phyloP scores from a whole-genome alignment of 2,329 filamentous ascomycete genomes.

The Hymenotorrendiella dingleyae region DNA sequence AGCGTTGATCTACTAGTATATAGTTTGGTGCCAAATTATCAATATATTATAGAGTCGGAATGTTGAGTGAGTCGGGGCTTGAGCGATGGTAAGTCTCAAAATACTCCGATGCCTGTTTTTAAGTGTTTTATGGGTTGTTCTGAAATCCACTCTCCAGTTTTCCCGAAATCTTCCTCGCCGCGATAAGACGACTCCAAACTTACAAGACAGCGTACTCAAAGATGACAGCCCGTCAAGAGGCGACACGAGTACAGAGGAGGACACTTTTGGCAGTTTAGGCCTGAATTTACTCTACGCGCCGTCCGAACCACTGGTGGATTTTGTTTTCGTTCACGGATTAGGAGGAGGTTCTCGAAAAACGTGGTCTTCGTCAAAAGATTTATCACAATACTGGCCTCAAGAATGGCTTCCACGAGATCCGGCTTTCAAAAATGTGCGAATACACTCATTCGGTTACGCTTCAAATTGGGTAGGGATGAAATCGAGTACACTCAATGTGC shows the following conservation, averaged over 20 bases:
- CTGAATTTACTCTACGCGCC: slow-evolving; percentile 9
- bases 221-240: not conserved
- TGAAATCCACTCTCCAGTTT: not conserved
- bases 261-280: slow-evolving; percentile 1
- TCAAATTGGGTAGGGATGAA: slow-evolving; percentile 26
- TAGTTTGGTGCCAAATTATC: too few species aligned
- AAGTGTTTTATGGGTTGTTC: too few species aligned
- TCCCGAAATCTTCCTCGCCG: not conserved
- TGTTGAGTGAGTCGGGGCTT: too few species aligned
- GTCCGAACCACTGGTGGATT: slow-evolving; percentile 30
- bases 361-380: slow-evolving; percentile 22
- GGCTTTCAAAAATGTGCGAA: slow-evolving; percentile 28
- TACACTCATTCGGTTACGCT: slow-evolving; percentile 33
- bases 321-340: slow-evolving; percentile 37
- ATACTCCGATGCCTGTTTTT: too few species aligned
- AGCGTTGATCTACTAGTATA: too few species aligned
- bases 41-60: too few species aligned
- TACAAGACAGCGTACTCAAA: not conserved
- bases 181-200: not conserved
- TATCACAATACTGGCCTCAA: slow-evolving; percentile 29
- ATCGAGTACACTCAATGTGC: slow-evolving; percentile 15
- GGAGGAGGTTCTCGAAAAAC: slow-evolving; percentile 33
- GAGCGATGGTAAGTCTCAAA: too few species aligned
- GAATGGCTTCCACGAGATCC: slow-evolving; percentile 31
- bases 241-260: slow-evolving; percentile 28